Conservation (phyloP, 129 eudicot species). For the Flaveria ramosissima region DNA sequence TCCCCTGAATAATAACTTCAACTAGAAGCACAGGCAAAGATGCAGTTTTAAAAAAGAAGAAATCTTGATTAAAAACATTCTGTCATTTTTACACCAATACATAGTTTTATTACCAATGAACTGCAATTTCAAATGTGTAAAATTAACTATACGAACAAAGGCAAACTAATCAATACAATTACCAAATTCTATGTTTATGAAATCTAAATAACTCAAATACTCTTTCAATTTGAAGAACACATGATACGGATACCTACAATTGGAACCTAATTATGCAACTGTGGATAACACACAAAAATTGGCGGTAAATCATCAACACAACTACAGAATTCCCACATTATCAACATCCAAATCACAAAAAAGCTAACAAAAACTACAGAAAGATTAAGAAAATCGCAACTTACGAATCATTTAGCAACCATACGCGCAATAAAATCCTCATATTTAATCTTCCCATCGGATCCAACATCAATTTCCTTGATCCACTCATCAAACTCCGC, state of each 20-base stretch:
- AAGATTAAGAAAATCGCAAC: not conserved
- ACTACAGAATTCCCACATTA: not conserved
- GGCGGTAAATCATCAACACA: constrained; percentile 11
- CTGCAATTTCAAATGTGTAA: not conserved
- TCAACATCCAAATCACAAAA: not conserved
- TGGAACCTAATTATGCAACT: not conserved
- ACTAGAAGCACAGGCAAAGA: constrained; percentile 16
- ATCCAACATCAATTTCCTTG: constrained; percentile 73
- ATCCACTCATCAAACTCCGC: constrained; percentile 91
- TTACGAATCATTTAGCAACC: constrained; percentile 68
- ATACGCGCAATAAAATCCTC: constrained; percentile 75
- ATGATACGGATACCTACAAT: not conserved
- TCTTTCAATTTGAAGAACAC: not conserved
- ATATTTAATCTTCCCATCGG: constrained; percentile 69
- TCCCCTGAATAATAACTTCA: not conserved
- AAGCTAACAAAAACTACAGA: not conserved
- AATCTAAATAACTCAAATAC: not conserved
- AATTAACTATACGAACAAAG: not conserved
- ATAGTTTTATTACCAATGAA: not conserved
- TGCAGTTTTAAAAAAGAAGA: not conserved
- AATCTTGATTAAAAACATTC: constrained; percentile 10
- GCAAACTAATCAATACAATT: not conserved
- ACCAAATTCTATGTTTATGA: not conserved
- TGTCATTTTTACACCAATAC: not conserved
- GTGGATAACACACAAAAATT: not conserved